phyloP scores from a whole-genome alignment of 1,284 basidiomycete species.

The Baeospora myosura region DNA sequence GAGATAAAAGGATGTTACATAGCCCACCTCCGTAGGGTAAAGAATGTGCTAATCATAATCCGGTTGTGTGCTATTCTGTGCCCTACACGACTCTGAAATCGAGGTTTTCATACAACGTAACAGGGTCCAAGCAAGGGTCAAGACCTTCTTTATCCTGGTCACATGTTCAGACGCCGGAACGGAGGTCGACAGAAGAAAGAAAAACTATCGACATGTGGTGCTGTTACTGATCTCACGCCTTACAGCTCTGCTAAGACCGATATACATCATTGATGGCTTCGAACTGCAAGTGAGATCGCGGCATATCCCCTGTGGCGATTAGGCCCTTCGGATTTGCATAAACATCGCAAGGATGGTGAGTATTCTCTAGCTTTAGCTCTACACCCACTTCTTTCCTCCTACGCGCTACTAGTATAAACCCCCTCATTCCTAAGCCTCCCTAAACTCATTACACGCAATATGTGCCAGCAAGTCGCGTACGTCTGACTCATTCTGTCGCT shows the following conservation, averaged over 20 bases:
- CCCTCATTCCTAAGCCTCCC: background rate
- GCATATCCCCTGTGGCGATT: background rate
- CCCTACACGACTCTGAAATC: too few species aligned
- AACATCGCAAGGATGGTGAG: background rate
- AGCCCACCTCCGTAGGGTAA: too few species aligned
- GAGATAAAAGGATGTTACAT: too few species aligned
- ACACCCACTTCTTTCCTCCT: background rate
- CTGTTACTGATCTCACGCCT: background rate
- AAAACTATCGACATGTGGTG: background rate
- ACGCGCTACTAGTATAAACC: background rate
- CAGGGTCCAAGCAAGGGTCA: too few species aligned
- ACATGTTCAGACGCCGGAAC: too few species aligned
- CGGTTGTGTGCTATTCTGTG: too few species aligned
- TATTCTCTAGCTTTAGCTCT: background rate
- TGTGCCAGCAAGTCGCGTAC: conserved; percentile 55
- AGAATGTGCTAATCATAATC: too few species aligned
- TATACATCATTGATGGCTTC: background rate
- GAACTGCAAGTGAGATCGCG: background rate
- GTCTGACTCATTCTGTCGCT: conserved; percentile 15
- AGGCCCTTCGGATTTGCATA: background rate
- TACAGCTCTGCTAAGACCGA: background rate
- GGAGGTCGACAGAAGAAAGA: conserved; percentile 1
- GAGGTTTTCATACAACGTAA: too few species aligned
- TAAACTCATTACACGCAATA: conserved; percentile 15
- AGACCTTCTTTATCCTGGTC: too few species aligned